Evolutionary conservation across 169 alveolate genomes (phyloP).

Genomic region (Eimeria brunetti): DNA sequence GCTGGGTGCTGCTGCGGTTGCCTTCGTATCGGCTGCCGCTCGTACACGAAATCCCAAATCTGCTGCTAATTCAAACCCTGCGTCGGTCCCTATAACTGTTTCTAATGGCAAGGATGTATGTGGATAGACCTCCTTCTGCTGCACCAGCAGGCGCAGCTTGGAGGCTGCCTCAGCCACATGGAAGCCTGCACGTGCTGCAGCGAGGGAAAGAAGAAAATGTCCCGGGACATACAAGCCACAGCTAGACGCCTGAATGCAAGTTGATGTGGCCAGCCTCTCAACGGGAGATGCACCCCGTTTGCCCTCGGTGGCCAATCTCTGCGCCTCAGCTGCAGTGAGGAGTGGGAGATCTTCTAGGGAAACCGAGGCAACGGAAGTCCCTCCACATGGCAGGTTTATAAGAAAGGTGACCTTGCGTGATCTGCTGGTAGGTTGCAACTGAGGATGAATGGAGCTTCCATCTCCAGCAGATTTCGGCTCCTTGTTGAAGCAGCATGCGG

Average conservation of each 20-base stretch:
- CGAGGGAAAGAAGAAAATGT: constrained; percentile 33
- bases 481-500: not conserved
- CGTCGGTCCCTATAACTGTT: constrained; percentile 29
- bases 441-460: not conserved
- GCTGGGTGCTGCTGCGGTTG: not conserved
- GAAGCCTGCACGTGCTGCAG: constrained; percentile 66
- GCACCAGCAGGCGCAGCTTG: constrained; percentile 66
- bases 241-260: not conserved
- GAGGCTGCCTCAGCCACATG: constrained; percentile 25
- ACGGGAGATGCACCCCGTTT: constrained; percentile 12
- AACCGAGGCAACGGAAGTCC: constrained; percentile 28
- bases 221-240: constrained; percentile 53
- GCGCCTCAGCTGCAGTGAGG: constrained; percentile 41
- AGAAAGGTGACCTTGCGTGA: constrained; percentile 31
- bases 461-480: not conserved
- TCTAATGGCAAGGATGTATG: constrained; percentile 27
- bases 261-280: constrained; percentile 19
- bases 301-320: not conserved
- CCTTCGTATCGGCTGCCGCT: not conserved
- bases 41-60: not conserved
- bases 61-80: constrained; percentile 18
- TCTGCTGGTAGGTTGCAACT: not conserved
- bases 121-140: constrained; percentile 35
- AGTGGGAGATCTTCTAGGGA: constrained; percentile 58
- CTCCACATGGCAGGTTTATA: constrained; percentile 28